phyloP scores from a whole-genome alignment of 768 basidiomycete species.

The Pisolithus tinctorius region DNA sequence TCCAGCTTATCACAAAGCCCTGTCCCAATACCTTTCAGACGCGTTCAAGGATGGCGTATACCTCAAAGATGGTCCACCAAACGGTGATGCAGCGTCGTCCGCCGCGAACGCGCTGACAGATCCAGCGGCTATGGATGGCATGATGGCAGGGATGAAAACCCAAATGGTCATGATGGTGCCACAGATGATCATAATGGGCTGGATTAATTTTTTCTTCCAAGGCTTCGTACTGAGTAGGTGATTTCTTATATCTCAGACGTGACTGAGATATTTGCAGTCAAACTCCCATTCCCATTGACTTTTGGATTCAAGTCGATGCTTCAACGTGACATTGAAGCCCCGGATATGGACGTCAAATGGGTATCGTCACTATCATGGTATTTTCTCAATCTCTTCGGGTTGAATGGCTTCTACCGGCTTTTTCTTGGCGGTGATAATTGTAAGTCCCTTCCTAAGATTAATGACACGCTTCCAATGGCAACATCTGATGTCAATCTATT shows the following conservation, averaged over 20 bases:
- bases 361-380: slow-evolving; percentile 99
- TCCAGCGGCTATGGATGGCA: slow-evolving; percentile 90
- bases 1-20: slow-evolving; percentile 60
- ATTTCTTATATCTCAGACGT: not conserved
- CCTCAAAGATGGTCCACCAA: slow-evolving; percentile 79
- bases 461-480: not conserved
- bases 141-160: slow-evolving; percentile 99
- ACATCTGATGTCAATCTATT: slow-evolving; percentile 12
- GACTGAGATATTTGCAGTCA: slow-evolving; percentile 49
- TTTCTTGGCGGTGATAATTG: slow-evolving; percentile 88
- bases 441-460: slow-evolving; percentile 31
- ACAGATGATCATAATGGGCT: slow-evolving; percentile 98
- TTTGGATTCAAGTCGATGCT: slow-evolving; percentile 97
- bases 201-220: slow-evolving; percentile 99
- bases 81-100: slow-evolving; percentile 46
- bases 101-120: slow-evolving; percentile 84
- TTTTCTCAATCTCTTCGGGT: slow-evolving; percentile 96
- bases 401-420: slow-evolving; percentile 92
- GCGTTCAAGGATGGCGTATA: slow-evolving; percentile 73
- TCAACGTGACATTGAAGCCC: slow-evolving; percentile 90
- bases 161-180: slow-evolving; percentile 99
- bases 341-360: slow-evolving; percentile 98
- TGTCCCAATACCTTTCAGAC: slow-evolving; percentile 66
- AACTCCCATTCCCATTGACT: slow-evolving; percentile 94
- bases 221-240: slow-evolving; percentile 94